Evolutionary conservation across 257 asterid species (phyloP).

Genomic region (Solanum bukasovii): DNA sequence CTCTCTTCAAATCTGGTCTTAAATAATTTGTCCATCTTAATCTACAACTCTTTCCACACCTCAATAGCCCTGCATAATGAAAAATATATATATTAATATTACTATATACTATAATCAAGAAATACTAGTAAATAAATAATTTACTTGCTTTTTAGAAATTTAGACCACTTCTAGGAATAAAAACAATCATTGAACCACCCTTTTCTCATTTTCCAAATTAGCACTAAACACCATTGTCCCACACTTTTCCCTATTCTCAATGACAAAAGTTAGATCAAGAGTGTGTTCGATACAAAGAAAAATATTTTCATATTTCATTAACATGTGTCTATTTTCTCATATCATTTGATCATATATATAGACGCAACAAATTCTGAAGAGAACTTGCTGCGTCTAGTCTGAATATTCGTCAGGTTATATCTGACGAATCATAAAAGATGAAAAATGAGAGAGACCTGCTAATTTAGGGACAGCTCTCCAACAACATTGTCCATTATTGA

Average conservation of each 20-base stretch:
- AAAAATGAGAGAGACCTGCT: slow-evolving; percentile 41
- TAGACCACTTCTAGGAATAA: neutral
- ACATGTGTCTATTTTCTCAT: neutral
- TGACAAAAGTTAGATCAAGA: neutral
- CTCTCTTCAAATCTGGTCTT: slow-evolving; percentile 92
- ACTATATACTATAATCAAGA: neutral
- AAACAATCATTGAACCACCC: neutral
- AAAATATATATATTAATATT: neutral
- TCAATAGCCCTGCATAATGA: slow-evolving; percentile 48
- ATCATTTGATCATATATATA: neutral
- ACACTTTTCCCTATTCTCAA: neutral
- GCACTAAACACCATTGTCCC: neutral
- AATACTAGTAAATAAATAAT: neutral
- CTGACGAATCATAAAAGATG: neutral
- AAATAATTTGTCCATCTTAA: slow-evolving; percentile 89
- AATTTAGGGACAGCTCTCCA: slow-evolving; percentile 98
- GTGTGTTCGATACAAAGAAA: neutral
- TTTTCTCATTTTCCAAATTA: neutral
- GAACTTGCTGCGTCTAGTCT: neutral
- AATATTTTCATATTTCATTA: neutral
- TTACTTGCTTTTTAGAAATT: neutral
- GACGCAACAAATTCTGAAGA: neutral
- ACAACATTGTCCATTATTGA: slow-evolving; percentile 88
- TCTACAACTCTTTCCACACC: slow-evolving; percentile 97
- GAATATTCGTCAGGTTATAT: neutral